Evolutionary conservation across 176 grass and related monocot genomes (phyloP), one percentile per base, ranked within the genome.

Genomic region (Zoysia pacifica): DNA sequence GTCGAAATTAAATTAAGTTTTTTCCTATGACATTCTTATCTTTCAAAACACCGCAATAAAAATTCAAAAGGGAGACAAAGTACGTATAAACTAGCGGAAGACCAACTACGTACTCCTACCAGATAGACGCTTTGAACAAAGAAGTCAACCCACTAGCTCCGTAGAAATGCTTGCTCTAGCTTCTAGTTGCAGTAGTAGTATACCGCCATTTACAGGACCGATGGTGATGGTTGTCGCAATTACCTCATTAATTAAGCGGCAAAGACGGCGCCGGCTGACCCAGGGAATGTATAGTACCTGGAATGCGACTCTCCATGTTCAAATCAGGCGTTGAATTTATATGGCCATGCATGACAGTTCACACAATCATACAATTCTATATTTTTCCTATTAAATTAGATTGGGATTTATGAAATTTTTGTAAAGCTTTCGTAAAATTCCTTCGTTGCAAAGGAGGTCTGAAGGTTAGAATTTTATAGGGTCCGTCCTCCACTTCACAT

Each of bases 171-270:
- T 7, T 35, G 5, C 2, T 53, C 19, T 42, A 1, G 12, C 35
- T 63, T 63, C 28, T 28, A 28, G 28, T 28, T 28, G 28, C 28
- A 28, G 28, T 28, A 28, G 28, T 28, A 28, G 28, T 28, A 28
- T 28, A 28, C 28, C 28, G 28, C 28, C 28, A 28, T 28, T 28
- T 28, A 28, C 28, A 28, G 28, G 28, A 28, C 28, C 28, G 28
- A 28, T 20, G 10, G 16, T 41, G 1, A 51, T 70, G 73, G 53
- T 49, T 62, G 54, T 63, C 45, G 46, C 11, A 83, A 11, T 63
- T 46, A 49, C 52, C 9, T 13, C 55, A 78, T 71, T 71, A 10
- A 78, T 78, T 85, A 56, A 70, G 73, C 73, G 39, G 65, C 54
- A 50, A 28, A 36, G 65, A 44, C 54, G 65, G 65, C 45, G 37